A percentile compares a stretch with the other conserved stretches of the same genome.
Conservation (phyloP, 257 asterid species). For the Solanum neorickii region DNA sequence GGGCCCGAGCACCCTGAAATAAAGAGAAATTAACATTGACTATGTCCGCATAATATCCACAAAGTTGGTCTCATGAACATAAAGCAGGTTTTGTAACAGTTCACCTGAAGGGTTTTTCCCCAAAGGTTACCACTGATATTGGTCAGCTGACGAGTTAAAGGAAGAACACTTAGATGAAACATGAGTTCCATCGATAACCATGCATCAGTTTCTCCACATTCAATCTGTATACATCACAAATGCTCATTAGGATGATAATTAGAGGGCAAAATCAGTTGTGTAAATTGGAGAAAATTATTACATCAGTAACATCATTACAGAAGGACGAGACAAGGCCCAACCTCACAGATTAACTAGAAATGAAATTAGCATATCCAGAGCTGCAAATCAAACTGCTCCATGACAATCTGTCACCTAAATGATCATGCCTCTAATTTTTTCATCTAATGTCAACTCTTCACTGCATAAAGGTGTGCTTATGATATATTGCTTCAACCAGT, state of each 20-base stretch:
- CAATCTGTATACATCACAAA: conserved; percentile 46
- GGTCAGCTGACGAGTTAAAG: conserved; percentile 88
- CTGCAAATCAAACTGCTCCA: neutral
- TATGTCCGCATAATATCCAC: neutral
- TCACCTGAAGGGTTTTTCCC: conserved; percentile 95
- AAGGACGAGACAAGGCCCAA: neutral
- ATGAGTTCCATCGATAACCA: conserved; percentile 96
- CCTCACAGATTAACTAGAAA: neutral
- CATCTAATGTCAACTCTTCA: neutral
- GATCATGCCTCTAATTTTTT: neutral
- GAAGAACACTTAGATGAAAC: conserved; percentile 94
- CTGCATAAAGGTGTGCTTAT: neutral
- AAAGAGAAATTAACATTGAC: neutral
- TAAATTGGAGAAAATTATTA: neutral
- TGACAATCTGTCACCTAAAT: neutral
- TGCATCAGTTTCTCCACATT: conserved; percentile 95
- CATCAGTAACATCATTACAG: neutral
- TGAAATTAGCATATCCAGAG: neutral
- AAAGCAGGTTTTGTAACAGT: neutral
- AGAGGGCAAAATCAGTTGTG: neutral
- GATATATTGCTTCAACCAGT: neutral
- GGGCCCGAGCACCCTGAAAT: conserved; percentile 97
- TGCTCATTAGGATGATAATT: neutral
- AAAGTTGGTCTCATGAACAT: conserved; percentile 3
- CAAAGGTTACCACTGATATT: conserved; percentile 96